Conservation (phyloP, 345 rosid species). For the Heritiera littoralis region DNA sequence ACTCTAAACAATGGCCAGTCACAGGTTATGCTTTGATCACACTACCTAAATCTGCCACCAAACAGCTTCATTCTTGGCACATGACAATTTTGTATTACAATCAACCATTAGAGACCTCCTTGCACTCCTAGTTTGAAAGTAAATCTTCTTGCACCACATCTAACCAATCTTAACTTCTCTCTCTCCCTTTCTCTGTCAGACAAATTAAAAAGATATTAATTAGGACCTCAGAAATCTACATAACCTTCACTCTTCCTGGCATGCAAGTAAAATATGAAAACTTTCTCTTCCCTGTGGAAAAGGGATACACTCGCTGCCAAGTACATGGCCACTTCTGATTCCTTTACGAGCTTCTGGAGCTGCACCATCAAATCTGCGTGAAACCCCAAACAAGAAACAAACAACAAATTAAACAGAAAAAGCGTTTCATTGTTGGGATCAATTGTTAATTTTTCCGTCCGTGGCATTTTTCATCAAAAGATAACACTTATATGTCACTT, state of each 20-base stretch:
- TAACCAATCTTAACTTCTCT: not conserved
- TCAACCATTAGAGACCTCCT: not conserved
- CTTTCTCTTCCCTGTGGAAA: constrained; percentile 60
- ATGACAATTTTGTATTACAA: constrained; percentile 5
- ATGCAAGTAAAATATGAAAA: not conserved
- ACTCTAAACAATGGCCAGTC: not conserved
- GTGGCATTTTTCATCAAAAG: too few relatives aligned
- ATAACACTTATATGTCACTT: too few relatives aligned
- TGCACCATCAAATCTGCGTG: constrained; percentile 82
- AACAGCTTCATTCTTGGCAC: not conserved
- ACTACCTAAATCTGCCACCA: constrained; percentile 14
- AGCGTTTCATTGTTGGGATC: not conserved
- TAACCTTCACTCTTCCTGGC: not conserved
- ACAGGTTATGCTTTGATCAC: not conserved
- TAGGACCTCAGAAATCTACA: constrained; percentile 7
- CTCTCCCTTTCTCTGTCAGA: not conserved
- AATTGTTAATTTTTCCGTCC: too few relatives aligned
- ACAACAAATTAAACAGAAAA: not conserved
- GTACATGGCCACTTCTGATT: constrained; percentile 90
- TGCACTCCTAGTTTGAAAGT: constrained; percentile 6
- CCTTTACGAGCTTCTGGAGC: constrained; percentile 95
- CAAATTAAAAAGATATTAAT: not conserved
- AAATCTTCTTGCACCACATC: not conserved
- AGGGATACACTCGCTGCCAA: constrained; percentile 94
- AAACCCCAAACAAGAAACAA: not conserved